Evolutionary conservation across 169 alveolate genomes (phyloP).

Genomic region (Perkinsus marinus): DNA sequence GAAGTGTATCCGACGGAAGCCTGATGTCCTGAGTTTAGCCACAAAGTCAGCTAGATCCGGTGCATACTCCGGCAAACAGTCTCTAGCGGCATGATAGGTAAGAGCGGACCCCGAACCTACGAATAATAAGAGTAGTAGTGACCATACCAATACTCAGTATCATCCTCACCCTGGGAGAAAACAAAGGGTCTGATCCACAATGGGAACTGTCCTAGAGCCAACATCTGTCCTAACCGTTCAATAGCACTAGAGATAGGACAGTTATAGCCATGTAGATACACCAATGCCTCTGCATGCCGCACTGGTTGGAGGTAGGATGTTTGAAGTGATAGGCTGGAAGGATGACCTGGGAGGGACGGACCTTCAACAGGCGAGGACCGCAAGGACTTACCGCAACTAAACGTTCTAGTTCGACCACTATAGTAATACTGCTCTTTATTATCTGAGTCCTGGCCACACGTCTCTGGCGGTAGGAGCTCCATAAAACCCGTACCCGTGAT

Average conservation of each 20-base stretch:
- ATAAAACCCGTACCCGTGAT: background rate
- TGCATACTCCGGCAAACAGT: background rate
- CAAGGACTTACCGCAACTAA: background rate
- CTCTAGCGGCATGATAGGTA: conserved; percentile 18
- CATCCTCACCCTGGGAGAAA: conserved; percentile 13
- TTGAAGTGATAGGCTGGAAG: background rate
- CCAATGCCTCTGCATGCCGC: conserved; percentile 22
- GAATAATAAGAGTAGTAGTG: background rate
- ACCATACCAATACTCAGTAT: no score
- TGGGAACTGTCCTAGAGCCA: conserved; percentile 28
- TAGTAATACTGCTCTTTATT: no score
- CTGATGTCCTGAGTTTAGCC: background rate
- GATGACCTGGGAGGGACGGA: background rate
- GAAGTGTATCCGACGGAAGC: conserved; percentile 22
- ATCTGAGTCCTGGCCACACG: background rate
- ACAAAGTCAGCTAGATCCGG: background rate
- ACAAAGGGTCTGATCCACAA: conserved; percentile 25
- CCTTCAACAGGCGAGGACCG: background rate
- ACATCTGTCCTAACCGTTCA: conserved; percentile 27
- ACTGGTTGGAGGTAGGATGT: background rate
- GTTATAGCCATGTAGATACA: conserved; percentile 25
- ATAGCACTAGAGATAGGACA: conserved; percentile 19
- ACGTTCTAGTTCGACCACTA: no score
- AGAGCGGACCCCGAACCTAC: conserved; percentile 5
- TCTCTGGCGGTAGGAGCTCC: background rate